Percentiles rank a stretch among this genome's conserved stretches.
Evolutionary conservation across 805 yeast genomes (phyloP).

Genomic region (Candida adriatica): DNA sequence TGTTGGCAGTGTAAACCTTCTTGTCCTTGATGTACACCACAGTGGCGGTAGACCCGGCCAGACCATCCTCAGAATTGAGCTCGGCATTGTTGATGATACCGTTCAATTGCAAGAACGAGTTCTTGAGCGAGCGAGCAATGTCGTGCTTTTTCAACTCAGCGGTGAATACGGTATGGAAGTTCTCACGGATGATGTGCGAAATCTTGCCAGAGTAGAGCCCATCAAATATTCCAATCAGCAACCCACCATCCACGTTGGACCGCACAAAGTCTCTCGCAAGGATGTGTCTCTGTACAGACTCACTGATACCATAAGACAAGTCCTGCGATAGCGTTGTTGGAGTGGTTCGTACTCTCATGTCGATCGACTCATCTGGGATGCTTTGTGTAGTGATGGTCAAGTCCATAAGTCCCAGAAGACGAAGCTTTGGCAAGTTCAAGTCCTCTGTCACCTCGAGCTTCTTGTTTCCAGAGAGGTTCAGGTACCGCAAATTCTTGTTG

Average conservation of each 20-base stretch:
- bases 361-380: conserved; percentile 81
- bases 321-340: conserved; percentile 64
- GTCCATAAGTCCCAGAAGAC: conserved; percentile 84
- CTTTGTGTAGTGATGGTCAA: conserved; percentile 85
- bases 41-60: conserved; percentile 81
- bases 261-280: conserved; percentile 79
- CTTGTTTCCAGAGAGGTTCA: conserved; percentile 90
- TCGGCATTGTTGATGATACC: conserved; percentile 58
- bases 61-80: conserved; percentile 57
- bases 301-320: conserved; percentile 88
- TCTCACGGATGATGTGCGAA: conserved; percentile 65
- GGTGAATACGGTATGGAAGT: conserved; percentile 60
- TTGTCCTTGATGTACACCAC: conserved; percentile 71
- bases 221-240: conserved; percentile 76
- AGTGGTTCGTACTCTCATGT: conserved; percentile 84
- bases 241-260: conserved; percentile 79
- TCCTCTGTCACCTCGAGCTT: conserved; percentile 83
- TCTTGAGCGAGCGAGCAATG: conserved; percentile 69
- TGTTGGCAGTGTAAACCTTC: conserved; percentile 70
- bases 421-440: conserved; percentile 66
- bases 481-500: conserved; percentile 65
- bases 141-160: conserved; percentile 51
- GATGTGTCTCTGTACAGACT: conserved; percentile 66
- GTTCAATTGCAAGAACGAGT: conserved; percentile 74
- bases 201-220: conserved; percentile 65